Conservation (phyloP, 352 stramenopile genomes). For the Phytophthora podocarpi region DNA sequence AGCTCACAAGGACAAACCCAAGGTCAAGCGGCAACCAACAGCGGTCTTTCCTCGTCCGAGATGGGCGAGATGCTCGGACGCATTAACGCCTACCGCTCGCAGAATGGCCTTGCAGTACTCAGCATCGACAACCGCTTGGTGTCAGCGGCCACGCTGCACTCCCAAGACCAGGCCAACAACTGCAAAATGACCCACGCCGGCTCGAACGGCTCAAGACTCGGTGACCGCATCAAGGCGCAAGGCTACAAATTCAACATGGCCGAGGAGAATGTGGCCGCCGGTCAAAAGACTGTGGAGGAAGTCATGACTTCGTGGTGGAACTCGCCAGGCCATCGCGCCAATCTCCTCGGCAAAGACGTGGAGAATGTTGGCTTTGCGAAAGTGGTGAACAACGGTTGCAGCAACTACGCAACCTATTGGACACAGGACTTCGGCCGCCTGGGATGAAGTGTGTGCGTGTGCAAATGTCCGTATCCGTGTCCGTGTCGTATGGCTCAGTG, state of each 20-base stretch:
- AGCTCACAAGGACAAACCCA: slow-evolving; percentile 18
- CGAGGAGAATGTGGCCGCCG: slow-evolving; percentile 58
- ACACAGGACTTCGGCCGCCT: slow-evolving; percentile 42
- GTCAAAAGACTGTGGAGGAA: slow-evolving; percentile 37
- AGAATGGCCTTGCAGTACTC: slow-evolving; percentile 37
- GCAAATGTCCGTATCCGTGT: slow-evolving; percentile 1
- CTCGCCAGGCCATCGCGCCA: slow-evolving; percentile 47
- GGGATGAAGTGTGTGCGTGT: slow-evolving; percentile 6
- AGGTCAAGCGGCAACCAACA: slow-evolving; percentile 19
- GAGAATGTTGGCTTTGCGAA: slow-evolving; percentile 38
- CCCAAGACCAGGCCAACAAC: slow-evolving; percentile 45
- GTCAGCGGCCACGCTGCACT: slow-evolving; percentile 42
- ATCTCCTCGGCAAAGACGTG: slow-evolving; percentile 40
- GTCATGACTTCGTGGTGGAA: slow-evolving; percentile 65
- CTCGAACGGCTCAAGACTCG: slow-evolving; percentile 35
- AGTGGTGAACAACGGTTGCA: slow-evolving; percentile 31
- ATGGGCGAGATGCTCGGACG: slow-evolving; percentile 46
- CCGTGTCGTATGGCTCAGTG: slow-evolving; percentile 16
- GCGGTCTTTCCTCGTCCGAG: slow-evolving; percentile 36
- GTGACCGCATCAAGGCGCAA: slow-evolving; percentile 37
- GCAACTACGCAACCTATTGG: slow-evolving; percentile 39
- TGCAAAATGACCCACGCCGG: slow-evolving; percentile 51
- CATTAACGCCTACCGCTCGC: slow-evolving; percentile 53
- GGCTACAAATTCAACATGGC: slow-evolving; percentile 43
- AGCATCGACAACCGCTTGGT: slow-evolving; percentile 45